A percentile compares a stretch with the other conserved stretches of the same genome.
phyloP scores from a whole-genome alignment of 208 protist species.

The Crithidia expoeki region DNA sequence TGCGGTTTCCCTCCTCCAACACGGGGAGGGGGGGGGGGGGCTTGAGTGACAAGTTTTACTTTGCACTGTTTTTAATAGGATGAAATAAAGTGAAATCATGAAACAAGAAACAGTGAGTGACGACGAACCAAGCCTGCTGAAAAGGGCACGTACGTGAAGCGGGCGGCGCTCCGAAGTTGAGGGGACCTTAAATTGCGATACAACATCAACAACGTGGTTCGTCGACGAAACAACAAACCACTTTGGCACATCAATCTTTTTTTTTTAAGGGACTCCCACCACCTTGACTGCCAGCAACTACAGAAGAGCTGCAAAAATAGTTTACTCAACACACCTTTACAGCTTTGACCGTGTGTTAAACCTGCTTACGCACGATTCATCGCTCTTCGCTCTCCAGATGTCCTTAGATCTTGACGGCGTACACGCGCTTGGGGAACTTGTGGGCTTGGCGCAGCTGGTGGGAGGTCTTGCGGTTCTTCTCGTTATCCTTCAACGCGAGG shows the following conservation, averaged over 20 bases:
- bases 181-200: no score
- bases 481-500: constrained; percentile 83
- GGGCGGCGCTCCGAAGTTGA: no score
- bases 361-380: background rate
- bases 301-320: background rate
- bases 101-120: constrained; percentile 24
- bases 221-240: no score
- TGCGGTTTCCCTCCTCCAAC: background rate
- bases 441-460: constrained; percentile 76
- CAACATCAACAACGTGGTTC: no score
- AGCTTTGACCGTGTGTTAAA: background rate
- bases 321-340: background rate
- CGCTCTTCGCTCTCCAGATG: constrained; percentile 11
- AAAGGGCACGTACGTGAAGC: background rate
- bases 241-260: no score
- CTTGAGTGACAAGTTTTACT: background rate
- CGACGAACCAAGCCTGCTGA: background rate
- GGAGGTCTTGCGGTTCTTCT: constrained; percentile 92
- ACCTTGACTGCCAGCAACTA: no score
- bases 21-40: no score
- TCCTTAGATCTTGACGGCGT: constrained; percentile 87
- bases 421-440: constrained; percentile 88
- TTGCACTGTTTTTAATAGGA: background rate
- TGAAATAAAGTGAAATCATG: constrained; percentile 12
- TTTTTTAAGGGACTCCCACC: no score